phyloP scores from a whole-genome alignment of 495 filamentous ascomycete genomes.

The Cairneyella variabilis region DNA sequence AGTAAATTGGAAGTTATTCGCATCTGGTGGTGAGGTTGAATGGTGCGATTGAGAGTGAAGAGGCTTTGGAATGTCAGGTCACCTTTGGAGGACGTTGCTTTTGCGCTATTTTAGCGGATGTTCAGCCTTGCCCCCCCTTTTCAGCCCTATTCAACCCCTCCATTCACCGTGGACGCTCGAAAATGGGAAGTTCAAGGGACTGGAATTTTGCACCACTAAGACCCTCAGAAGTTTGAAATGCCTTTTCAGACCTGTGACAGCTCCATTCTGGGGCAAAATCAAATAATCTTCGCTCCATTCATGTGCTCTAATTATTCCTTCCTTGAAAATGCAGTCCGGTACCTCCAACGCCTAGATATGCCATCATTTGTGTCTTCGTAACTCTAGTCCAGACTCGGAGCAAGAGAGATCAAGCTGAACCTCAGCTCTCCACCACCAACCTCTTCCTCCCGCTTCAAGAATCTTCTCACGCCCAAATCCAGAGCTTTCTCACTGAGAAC shows the following conservation, averaged over 20 bases:
- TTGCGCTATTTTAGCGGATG: not conserved
- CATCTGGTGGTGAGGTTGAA: slow-evolving; percentile 8
- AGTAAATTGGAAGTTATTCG: slow-evolving; percentile 16
- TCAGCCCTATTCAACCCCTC: not conserved
- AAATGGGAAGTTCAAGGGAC: no score
- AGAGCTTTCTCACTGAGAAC: slow-evolving; percentile 65
- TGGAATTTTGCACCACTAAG: no score
- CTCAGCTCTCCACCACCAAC: slow-evolving; percentile 56
- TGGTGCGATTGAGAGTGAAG: not conserved
- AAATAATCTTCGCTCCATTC: no score
- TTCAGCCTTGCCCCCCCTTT: slow-evolving; percentile 13
- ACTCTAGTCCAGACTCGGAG: slow-evolving; percentile 57
- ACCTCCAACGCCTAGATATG: no score
- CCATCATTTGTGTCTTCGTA: no score
- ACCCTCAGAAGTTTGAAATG: no score
- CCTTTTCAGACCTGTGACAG: no score
- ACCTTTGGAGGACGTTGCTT: not conserved
- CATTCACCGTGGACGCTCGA: not conserved
- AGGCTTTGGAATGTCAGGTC: slow-evolving; percentile 8
- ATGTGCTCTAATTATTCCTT: not conserved
- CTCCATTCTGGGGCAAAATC: no score
- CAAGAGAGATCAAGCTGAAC: slow-evolving; percentile 72
- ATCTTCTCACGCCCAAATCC: slow-evolving; percentile 59
- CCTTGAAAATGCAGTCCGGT: no score
- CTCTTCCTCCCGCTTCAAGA: slow-evolving; percentile 56